Evolutionary conservation across 345 rosid genomes (phyloP).

Genomic region (Euphorbia lathyris): DNA sequence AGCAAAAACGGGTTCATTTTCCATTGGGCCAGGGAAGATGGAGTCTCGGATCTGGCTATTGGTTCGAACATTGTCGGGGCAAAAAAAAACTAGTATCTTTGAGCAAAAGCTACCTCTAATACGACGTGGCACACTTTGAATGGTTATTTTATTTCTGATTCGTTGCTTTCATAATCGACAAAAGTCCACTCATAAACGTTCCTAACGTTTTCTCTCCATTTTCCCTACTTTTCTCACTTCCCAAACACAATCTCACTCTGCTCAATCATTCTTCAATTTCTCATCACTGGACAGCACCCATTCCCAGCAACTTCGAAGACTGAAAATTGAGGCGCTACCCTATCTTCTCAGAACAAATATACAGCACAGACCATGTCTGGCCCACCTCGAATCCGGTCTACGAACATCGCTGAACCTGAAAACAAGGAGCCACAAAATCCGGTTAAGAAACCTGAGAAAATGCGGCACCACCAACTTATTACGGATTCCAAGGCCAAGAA

Average conservation of each 20-base stretch:
- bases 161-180: not conserved
- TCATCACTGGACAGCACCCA: not conserved
- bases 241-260: constrained; percentile 3
- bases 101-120: not conserved
- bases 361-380: constrained; percentile 59
- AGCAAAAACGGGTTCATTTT: too few relatives aligned
- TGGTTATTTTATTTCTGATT: constrained; percentile 1
- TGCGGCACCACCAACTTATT: constrained; percentile 22
- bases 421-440: constrained; percentile 53
- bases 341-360: too few relatives aligned
- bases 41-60: not conserved
- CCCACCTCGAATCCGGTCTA: constrained; percentile 51
- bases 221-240: constrained; percentile 1
- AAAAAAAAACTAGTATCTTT: too few relatives aligned
- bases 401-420: constrained; percentile 44
- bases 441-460: constrained; percentile 35
- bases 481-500: constrained; percentile 37
- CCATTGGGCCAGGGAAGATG: too few relatives aligned
- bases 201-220: not conserved
- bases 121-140: constrained; percentile 14
- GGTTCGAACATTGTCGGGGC: not conserved
- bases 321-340: not conserved
- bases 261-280: not conserved
- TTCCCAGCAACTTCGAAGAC: not conserved
- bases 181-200: not conserved